A percentile compares a stretch with the other conserved stretches of the same genome.
phyloP scores from a whole-genome alignment of 192 early-diverging fungal genomes.

The Cladochytrium replicatum region DNA sequence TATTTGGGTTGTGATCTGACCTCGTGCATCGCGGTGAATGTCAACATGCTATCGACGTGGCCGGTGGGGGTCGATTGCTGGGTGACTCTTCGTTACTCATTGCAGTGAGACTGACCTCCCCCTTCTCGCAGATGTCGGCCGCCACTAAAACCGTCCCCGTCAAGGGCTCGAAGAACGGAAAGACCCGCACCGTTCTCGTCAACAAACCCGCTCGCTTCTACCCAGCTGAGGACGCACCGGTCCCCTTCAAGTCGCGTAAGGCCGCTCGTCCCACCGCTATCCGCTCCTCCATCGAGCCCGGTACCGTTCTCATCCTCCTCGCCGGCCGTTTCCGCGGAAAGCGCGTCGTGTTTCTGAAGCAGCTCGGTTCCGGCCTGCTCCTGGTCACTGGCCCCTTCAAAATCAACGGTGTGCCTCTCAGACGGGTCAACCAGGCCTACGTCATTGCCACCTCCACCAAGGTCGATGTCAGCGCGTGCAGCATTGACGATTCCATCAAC shows the following conservation, averaged over 20 bases:
- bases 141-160: constrained; percentile 56
- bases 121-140: too few relatives aligned
- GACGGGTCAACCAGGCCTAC: constrained; percentile 98
- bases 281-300: constrained; percentile 90
- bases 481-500: constrained; percentile 73
- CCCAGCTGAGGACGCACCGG: constrained; percentile 73
- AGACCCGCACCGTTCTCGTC: constrained; percentile 55
- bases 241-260: constrained; percentile 69
- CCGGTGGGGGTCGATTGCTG: too few relatives aligned
- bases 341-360: constrained; percentile 98
- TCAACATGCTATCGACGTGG: too few relatives aligned
- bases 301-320: constrained; percentile 94
- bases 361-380: constrained; percentile 85
- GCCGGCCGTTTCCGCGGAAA: constrained; percentile 95
- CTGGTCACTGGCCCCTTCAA: constrained; percentile 96
- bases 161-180: constrained; percentile 77
- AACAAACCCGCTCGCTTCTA: constrained; percentile 66
- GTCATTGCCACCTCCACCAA: constrained; percentile 99
- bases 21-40: too few relatives aligned
- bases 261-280: constrained; percentile 54
- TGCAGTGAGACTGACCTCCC: too few relatives aligned
- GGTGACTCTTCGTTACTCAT: too few relatives aligned
- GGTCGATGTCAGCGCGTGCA: constrained; percentile 73
- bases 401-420: constrained; percentile 97
- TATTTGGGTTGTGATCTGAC: too few relatives aligned